Evolutionary conservation across 441 rosid species (phyloP), one percentile per base, ranked within the genome.

Genomic region (Biscutella laevigata): DNA sequence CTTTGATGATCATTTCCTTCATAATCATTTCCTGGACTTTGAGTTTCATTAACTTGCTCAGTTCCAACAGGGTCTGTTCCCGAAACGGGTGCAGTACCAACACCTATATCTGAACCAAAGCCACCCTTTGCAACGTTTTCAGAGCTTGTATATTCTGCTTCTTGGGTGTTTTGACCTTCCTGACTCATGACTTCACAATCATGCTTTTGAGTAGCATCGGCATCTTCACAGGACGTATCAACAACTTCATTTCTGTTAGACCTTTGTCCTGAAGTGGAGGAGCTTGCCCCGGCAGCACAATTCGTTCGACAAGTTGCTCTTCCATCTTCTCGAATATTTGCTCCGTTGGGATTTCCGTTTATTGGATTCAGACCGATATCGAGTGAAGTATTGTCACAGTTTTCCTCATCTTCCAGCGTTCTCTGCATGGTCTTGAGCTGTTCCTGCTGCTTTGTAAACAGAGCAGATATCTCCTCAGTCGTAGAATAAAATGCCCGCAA

Each of bases 391-490:
- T 78, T 82, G 57, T 86, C 97, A 53, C 71, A 84, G 66, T 84
- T 86, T 42, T 92, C 98, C 76, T 84, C 95, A 55, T 84, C 97
- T 77, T 88, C 98, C 52, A 86, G 69, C 46, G 96, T 86, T 81
- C 70, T 82, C 71, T 76, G 89, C 98, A 92, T 88, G 10, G 89
- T 74, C 77, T 88, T 88, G 56, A 92, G 75, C 64, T 92, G 96
- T 67, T 92, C 95, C 78, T 92, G 96, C 78, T 92, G 98, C 76
- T 83, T 88, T 19, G 82, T 70, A 60, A 92, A 92, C 53, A 88
- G 69, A 33, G 66, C 40, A 2, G 80, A 79, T 39, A 88, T 84
- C 77, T 86, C 91, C 77, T 84, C 95, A 3, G 98, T 92, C 26
- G 95, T 88, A 32, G 94, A 85, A 76, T 92, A 92, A 77, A 92